Percentiles rank a stretch among this genome's conserved stretches.
Conservation (phyloP, 345 rosid species). For the Draba incana region DNA sequence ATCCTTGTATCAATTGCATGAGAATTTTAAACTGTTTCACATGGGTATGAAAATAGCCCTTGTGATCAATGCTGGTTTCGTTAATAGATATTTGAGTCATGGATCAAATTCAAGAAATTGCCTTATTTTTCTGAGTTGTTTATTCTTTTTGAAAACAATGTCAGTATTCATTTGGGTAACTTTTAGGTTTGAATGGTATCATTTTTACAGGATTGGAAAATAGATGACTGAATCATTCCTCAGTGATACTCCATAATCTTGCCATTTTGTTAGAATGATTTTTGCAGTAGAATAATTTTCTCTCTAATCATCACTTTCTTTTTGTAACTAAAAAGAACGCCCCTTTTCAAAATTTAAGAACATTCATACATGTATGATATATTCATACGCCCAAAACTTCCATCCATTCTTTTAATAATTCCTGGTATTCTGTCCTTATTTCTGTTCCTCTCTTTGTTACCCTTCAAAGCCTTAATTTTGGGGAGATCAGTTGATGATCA, state of each 20-base stretch:
- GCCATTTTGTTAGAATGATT: not conserved
- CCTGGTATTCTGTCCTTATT: not conserved
- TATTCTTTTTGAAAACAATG: conserved; percentile 3
- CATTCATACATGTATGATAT: not conserved
- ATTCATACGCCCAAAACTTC: not conserved
- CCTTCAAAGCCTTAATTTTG: not conserved
- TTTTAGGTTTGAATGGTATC: conserved; percentile 17
- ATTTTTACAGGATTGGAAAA: not conserved
- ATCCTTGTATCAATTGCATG: not conserved
- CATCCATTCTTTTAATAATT: conserved; percentile 3
- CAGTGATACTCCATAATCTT: conserved; percentile 9
- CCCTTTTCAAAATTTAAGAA: not conserved
- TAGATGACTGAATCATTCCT: conserved; percentile 7
- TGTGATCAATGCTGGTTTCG: not conserved
- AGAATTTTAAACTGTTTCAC: conserved; percentile 11
- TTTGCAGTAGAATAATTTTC: not conserved
- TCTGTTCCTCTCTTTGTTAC: conserved; percentile 2
- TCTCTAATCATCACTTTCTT: conserved; percentile 6
- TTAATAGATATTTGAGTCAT: conserved; percentile 8
- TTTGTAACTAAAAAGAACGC: not conserved
- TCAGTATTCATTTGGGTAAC: not conserved
- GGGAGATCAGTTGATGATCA: not conserved
- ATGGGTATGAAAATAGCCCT: conserved; percentile 3
- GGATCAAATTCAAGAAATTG: not conserved
- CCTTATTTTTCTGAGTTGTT: not conserved